These are phyloP conservation scores for Hymenoscyphus infarciens DNA, from an alignment of 2,329 filamentous ascomycete species.

Conservation along the genomic window DNA sequence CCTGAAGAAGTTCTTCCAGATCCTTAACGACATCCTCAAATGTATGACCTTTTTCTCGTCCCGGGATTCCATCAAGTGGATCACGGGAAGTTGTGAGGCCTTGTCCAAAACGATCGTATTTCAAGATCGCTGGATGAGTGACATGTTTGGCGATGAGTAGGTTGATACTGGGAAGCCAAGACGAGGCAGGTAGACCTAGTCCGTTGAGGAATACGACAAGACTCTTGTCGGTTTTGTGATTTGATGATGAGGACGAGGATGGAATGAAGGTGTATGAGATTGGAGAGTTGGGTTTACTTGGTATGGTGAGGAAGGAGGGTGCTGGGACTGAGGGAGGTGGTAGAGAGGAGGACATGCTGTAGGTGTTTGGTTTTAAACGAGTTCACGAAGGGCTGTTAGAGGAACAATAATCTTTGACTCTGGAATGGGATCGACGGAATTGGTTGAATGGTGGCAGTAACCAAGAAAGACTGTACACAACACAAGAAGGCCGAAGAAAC, in stretches of 20 bases:
- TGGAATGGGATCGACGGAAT: no score
- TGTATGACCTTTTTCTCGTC: constrained; percentile 31
- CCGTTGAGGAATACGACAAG: constrained; percentile 36
- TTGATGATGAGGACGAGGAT: constrained; percentile 14
- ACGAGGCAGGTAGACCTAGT: constrained; percentile 30
- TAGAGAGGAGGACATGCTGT: background rate
- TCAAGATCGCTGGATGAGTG: constrained; percentile 32
- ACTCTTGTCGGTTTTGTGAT: background rate
- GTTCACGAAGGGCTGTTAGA: background rate
- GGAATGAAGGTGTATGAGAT: constrained; percentile 34
- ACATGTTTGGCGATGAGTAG: background rate
- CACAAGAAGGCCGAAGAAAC: background rate
- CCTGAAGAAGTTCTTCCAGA: constrained; percentile 31
- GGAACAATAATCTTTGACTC: no score
- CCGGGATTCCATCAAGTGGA: constrained; percentile 24
- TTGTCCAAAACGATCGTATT: constrained; percentile 35
- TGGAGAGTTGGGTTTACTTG: constrained; percentile 33
- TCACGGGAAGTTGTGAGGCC: constrained; percentile 28
- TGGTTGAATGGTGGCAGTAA: no score
- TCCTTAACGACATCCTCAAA: constrained; percentile 32
- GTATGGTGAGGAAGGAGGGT: constrained; percentile 21
- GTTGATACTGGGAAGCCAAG: constrained; percentile 31
- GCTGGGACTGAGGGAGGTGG: background rate
- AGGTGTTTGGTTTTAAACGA: background rate
- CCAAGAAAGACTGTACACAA: background rate